phyloP scores from a whole-genome alignment of 176 grass and related monocot genomes.

The Triticum dicoccoides region DNA sequence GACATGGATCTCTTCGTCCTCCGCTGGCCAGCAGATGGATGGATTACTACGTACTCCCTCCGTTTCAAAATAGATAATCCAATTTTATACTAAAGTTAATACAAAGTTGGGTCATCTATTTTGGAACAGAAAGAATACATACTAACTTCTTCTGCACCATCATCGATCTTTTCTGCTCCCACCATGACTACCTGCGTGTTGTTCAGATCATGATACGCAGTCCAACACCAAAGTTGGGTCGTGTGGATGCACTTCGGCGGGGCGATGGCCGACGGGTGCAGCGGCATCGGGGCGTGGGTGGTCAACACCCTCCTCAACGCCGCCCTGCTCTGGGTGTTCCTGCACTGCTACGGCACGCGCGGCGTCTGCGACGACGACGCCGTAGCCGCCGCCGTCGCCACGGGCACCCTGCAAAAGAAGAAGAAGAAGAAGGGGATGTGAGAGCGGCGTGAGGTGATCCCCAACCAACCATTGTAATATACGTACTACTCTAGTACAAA shows the following conservation, averaged over 20 bases:
- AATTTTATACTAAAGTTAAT: too few relatives aligned
- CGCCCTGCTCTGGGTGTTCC: constrained; percentile 65
- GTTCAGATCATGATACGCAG: too few relatives aligned
- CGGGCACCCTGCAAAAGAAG: too few relatives aligned
- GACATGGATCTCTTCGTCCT: constrained; percentile 31
- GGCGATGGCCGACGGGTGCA: constrained; percentile 61
- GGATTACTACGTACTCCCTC: neutral
- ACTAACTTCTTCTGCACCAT: too few relatives aligned
- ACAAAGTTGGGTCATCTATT: too few relatives aligned
- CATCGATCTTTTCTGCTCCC: too few relatives aligned
- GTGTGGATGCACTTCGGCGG: constrained; percentile 79
- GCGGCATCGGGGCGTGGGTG: constrained; percentile 76
- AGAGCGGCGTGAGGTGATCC: too few relatives aligned
- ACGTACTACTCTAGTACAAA: neutral
- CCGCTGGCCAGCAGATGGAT: neutral
- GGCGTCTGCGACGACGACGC: constrained; percentile 41
- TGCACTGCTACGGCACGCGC: constrained; percentile 65
- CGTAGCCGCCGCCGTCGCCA: neutral
- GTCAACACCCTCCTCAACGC: constrained; percentile 83
- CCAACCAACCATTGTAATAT: neutral
- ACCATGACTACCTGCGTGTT: too few relatives aligned
- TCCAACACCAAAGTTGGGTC: constrained; percentile 3
- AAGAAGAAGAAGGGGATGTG: too few relatives aligned
- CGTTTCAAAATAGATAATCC: too few relatives aligned
- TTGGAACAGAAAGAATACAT: too few relatives aligned